Evolutionary conservation across 306 rosid species (phyloP).

Genomic region (Fagus sylvatica): DNA sequence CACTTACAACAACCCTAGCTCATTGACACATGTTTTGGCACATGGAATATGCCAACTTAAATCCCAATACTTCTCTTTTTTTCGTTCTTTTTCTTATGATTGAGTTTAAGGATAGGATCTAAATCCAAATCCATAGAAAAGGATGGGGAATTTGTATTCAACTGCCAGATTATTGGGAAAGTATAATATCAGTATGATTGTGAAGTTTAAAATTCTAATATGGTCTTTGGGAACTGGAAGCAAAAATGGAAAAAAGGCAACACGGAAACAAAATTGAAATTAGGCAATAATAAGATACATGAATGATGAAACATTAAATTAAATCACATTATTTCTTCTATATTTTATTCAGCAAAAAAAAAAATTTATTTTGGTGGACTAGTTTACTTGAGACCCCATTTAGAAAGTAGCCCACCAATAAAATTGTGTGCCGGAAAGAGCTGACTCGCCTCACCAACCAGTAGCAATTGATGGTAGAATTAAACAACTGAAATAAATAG

Average conservation of each 20-base stretch:
- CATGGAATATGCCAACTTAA: neutral
- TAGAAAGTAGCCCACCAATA: too few species aligned
- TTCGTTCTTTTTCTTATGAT: neutral
- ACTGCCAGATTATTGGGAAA: neutral
- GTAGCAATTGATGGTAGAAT: too few species aligned
- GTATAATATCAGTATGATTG: conserved; percentile 25
- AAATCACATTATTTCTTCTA: too few species aligned
- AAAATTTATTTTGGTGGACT: too few species aligned
- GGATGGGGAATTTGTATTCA: neutral
- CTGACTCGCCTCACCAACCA: too few species aligned
- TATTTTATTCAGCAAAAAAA: too few species aligned
- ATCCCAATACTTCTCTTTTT: neutral
- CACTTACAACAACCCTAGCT: too few species aligned
- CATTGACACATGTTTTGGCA: too few species aligned
- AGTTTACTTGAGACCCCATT: too few species aligned
- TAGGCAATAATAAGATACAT: neutral
- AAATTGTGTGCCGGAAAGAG: too few species aligned
- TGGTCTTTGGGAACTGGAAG: conserved; percentile 5
- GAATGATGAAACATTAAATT: neutral
- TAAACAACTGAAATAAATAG: too few species aligned
- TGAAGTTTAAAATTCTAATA: conserved; percentile 5
- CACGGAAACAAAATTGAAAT: neutral
- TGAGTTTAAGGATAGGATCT: neutral
- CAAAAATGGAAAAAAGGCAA: conserved; percentile 15
- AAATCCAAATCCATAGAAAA: neutral